Evolutionary conservation across 2,329 filamentous ascomycete genomes (phyloP).

Genomic region (Truncatella angustata): DNA sequence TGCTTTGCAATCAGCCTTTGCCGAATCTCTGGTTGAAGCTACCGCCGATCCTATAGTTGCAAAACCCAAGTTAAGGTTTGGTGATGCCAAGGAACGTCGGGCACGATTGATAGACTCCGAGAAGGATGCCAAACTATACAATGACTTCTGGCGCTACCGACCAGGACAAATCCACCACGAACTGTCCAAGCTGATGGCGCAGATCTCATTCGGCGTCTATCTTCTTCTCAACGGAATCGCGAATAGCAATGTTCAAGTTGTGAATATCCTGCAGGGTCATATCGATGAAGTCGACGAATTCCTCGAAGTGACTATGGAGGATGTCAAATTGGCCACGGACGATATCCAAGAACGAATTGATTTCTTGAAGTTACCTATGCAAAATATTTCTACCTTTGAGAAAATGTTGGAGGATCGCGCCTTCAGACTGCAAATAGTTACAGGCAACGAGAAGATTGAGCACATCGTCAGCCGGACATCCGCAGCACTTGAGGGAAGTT

Average conservation of each 20-base stretch:
- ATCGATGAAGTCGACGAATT: constrained; percentile 94
- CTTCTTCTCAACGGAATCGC: constrained; percentile 81
- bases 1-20: constrained; percentile 77
- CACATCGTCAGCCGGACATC: constrained; percentile 82
- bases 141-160: constrained; percentile 72
- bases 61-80: constrained; percentile 52
- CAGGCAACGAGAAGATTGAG: constrained; percentile 88
- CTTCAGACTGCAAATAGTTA: constrained; percentile 79
- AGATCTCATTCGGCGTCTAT: constrained; percentile 92
- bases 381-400: constrained; percentile 80
- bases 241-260: constrained; percentile 84
- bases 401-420: constrained; percentile 80
- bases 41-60: constrained; percentile 43
- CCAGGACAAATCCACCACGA: constrained; percentile 80
- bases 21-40: constrained; percentile 76
- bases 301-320: constrained; percentile 80
- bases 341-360: constrained; percentile 81
- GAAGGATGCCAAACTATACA: constrained; percentile 69
- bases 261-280: constrained; percentile 84
- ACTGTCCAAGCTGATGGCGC: constrained; percentile 83
- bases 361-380: constrained; percentile 77
- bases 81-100: constrained; percentile 61
- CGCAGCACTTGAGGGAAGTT: constrained; percentile 69
- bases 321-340: constrained; percentile 72
- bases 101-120: constrained; percentile 66